phyloP scores from a whole-genome alignment of 768 basidiomycete species.

The Naganishia kalamii region DNA sequence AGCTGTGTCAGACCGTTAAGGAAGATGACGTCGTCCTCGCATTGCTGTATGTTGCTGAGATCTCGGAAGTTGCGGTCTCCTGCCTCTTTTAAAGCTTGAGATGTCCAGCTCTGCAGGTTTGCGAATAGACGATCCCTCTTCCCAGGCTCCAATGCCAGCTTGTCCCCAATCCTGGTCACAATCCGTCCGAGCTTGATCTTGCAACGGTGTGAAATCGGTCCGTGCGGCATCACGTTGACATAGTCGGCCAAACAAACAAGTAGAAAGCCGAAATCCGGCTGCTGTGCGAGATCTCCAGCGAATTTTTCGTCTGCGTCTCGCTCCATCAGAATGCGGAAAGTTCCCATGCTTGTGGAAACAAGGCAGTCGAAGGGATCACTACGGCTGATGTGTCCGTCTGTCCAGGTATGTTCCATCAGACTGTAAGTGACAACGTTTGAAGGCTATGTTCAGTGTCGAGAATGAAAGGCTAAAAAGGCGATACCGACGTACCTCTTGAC shows the following conservation, averaged over 20 bases:
- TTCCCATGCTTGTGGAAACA: constrained; percentile 15
- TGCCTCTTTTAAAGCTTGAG: neutral
- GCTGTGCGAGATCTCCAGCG: constrained; percentile 4
- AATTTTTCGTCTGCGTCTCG: neutral
- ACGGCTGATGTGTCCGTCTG: constrained; percentile 9
- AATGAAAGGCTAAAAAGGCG: neutral
- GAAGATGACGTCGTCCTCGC: constrained; percentile 9
- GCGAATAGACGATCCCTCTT: constrained; percentile 1
- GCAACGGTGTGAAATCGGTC: constrained; percentile 4
- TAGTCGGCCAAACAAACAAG: neutral
- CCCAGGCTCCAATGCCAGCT: neutral
- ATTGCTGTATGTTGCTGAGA: constrained; percentile 5
- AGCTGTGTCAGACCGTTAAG: constrained; percentile 1
- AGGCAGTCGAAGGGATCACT: constrained; percentile 17
- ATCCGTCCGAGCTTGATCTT: constrained; percentile 14
- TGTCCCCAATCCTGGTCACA: constrained; percentile 9
- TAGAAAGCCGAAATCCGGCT: constrained; percentile 2
- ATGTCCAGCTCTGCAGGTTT: constrained; percentile 10
- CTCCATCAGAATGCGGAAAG: constrained; percentile 3
- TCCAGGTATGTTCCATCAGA: constrained; percentile 20
- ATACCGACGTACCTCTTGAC: constrained; percentile 2
- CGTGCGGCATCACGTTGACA: constrained; percentile 1
- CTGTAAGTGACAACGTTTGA: neutral
- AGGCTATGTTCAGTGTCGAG: neutral
- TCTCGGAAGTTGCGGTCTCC: constrained; percentile 10